Percentiles rank a stretch among this genome's conserved stretches.
phyloP scores from a whole-genome alignment of 2,329 filamentous ascomycete species.

The Fusarium napiforme region DNA sequence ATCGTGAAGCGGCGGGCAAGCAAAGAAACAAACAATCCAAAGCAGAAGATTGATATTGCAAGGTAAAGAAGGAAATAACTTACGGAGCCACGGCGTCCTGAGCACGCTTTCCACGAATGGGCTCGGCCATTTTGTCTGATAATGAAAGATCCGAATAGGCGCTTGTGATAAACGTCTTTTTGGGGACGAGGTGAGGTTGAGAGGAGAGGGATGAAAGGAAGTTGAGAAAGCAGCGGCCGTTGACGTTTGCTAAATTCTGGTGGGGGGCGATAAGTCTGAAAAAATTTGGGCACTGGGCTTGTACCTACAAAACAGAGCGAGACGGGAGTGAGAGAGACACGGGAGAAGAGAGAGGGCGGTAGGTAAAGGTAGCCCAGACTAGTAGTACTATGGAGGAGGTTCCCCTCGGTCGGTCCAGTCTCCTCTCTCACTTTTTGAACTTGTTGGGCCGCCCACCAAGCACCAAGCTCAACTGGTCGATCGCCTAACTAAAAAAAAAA shows the following conservation, averaged over 20 bases:
- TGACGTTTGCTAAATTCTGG: conserved; percentile 55
- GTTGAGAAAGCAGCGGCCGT: conserved; percentile 49
- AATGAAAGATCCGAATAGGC: conserved; percentile 41
- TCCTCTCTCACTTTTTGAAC: conserved; percentile 29
- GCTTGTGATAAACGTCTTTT: conserved; percentile 46
- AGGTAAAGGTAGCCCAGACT: background rate
- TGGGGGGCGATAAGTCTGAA: conserved; percentile 52
- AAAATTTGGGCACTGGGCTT: conserved; percentile 51
- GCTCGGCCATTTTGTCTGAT: conserved; percentile 67
- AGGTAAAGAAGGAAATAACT: conserved; percentile 49
- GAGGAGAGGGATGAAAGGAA: conserved; percentile 49
- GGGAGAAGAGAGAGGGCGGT: background rate
- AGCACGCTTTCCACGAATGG: conserved; percentile 71
- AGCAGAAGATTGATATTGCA: conserved; percentile 18
- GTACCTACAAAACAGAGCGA: conserved; percentile 30
- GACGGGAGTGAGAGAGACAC: background rate
- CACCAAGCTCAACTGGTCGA: conserved; percentile 45
- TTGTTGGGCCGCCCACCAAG: conserved; percentile 48
- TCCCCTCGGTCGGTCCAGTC: conserved; percentile 5
- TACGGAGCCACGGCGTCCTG: conserved; percentile 69
- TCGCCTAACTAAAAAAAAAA: conserved; percentile 34
- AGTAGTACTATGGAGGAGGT: background rate
- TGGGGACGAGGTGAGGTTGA: conserved; percentile 45
- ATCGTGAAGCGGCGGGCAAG: conserved; percentile 34
- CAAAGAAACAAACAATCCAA: conserved; percentile 32